phyloP scores from a whole-genome alignment of 495 filamentous ascomycete species.

The Glutinoglossum americanum region DNA sequence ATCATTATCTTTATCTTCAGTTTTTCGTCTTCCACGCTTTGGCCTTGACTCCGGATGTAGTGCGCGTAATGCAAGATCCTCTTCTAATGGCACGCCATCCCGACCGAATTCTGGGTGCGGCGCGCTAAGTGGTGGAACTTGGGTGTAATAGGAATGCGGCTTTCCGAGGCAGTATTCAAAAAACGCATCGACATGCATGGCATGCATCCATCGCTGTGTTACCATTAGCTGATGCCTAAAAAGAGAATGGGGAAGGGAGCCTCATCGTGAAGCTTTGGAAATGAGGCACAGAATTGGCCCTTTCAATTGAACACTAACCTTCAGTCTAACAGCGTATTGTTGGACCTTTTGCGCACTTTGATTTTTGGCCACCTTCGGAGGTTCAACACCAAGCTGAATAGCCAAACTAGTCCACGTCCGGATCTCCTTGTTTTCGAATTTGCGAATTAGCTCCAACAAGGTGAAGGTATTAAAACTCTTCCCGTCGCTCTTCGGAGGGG shows the following conservation, averaged over 20 bases:
- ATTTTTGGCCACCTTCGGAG: constrained; percentile 61
- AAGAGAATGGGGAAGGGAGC: neutral
- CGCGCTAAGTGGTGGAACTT: constrained; percentile 43
- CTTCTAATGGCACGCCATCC: constrained; percentile 75
- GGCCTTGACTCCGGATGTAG: constrained; percentile 79
- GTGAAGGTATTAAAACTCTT: constrained; percentile 72
- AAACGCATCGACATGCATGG: constrained; percentile 93
- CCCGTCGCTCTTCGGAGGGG: constrained; percentile 75
- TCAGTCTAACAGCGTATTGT: constrained; percentile 86
- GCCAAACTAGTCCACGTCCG: constrained; percentile 94
- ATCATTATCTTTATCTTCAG: constrained; percentile 48
- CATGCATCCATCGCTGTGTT: constrained; percentile 82
- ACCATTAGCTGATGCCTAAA: neutral
- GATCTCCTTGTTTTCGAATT: constrained; percentile 68
- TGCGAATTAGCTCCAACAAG: constrained; percentile 66
- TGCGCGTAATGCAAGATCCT: constrained; percentile 79
- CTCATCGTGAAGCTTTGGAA: no score
- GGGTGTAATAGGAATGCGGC: constrained; percentile 60
- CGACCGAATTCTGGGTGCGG: constrained; percentile 45
- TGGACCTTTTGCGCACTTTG: constrained; percentile 95
- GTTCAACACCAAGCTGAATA: constrained; percentile 74
- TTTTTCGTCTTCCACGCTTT: constrained; percentile 66
- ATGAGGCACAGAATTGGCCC: neutral
- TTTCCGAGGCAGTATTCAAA: constrained; percentile 79
- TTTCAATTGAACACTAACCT: constrained; percentile 31